Evolutionary conservation across 164 flowering plant genomes (phyloP).

Genomic region (Saururus chinensis): DNA sequence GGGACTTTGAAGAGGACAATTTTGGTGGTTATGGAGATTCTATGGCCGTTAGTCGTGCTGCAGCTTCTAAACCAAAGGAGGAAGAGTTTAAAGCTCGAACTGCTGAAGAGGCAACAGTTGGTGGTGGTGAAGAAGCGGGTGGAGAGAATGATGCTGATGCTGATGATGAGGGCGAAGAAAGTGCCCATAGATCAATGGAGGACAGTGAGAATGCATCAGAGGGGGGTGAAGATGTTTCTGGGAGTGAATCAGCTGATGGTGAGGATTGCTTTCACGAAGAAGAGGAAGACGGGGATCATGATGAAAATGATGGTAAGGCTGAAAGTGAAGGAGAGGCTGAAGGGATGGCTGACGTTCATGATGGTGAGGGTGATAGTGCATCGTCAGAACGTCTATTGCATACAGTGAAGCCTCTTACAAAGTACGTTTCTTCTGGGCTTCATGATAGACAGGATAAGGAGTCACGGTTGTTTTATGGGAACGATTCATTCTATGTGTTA

Average conservation of each 20-base stretch:
- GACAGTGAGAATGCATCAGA: slow-evolving; percentile 81
- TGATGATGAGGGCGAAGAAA: slow-evolving; percentile 81
- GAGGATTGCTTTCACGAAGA: slow-evolving; percentile 68
- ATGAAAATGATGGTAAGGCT: slow-evolving; percentile 53
- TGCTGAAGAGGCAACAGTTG: slow-evolving; percentile 25
- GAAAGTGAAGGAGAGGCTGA: slow-evolving; percentile 97
- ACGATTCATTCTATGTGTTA: slow-evolving; percentile 85
- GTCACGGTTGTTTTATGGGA: slow-evolving; percentile 73
- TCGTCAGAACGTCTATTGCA: slow-evolving; percentile 46
- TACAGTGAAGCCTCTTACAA: slow-evolving; percentile 71
- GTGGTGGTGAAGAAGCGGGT: slow-evolving; percentile 31
- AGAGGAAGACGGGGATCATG: slow-evolving; percentile 51
- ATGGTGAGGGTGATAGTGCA: slow-evolving; percentile 58
- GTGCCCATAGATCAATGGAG: slow-evolving; percentile 71
- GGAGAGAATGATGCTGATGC: slow-evolving; percentile 68
- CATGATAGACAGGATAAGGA: slow-evolving; percentile 31
- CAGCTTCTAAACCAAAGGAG: slow-evolving; percentile 29
- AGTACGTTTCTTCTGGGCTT: slow-evolving; percentile 37
- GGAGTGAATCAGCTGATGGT: slow-evolving; percentile 78
- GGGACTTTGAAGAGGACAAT: slow-evolving; percentile 73
- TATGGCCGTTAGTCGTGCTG: slow-evolving; percentile 14
- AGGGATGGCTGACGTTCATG: slow-evolving; percentile 73
- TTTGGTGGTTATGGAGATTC: slow-evolving; percentile 45
- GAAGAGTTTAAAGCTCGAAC: slow-evolving; percentile 29
- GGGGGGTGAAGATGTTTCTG: slow-evolving; percentile 67